These are phyloP conservation scores for Giardia duodenalis DNA, from an alignment of 208 protist genomes.

Conservation along the genomic window DNA sequence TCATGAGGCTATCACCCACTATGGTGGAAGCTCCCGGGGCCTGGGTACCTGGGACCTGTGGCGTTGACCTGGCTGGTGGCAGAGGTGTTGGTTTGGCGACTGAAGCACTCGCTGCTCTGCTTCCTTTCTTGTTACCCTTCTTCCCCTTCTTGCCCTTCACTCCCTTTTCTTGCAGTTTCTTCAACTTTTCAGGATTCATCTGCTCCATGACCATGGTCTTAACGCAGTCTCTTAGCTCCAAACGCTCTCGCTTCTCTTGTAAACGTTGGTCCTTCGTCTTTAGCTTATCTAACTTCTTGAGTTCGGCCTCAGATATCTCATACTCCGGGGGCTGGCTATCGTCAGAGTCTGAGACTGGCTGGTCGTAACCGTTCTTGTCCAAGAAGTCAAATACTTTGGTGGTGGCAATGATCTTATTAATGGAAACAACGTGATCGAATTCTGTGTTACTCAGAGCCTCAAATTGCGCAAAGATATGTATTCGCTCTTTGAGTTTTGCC, in stretches of 20 bases:
- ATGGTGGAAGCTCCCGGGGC: background rate
- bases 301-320: background rate
- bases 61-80: background rate
- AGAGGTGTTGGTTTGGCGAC: no score
- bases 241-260: background rate
- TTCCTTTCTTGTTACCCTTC: background rate
- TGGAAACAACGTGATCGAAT: background rate
- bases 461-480: background rate
- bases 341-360: background rate
- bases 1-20: background rate
- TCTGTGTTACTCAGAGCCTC: background rate
- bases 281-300: background rate
- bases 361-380: background rate
- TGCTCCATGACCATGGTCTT: background rate
- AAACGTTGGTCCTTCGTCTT: background rate
- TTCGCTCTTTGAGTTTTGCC: background rate
- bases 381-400: background rate
- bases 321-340: background rate
- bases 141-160: background rate
- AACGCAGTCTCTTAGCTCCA: conserved; percentile 1
- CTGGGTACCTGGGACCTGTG: background rate
- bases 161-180: background rate
- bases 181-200: background rate
- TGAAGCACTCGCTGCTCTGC: no score
- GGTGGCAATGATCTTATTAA: background rate